Conservation (phyloP, 371 early-diverging fungal genomes). For the Mortierella sp. region DNA sequence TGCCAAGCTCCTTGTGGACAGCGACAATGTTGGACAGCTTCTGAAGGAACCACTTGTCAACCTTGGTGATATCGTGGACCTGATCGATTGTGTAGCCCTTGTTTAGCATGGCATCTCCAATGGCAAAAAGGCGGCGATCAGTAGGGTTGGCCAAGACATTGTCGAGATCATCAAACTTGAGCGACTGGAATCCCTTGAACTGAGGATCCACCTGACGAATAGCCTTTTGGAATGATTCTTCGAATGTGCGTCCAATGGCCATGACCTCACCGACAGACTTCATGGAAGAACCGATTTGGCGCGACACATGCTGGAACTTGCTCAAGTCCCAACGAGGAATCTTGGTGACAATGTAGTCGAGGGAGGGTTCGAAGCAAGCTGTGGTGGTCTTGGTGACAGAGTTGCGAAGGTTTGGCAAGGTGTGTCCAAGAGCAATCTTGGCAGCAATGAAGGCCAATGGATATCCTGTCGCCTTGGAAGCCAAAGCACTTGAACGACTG, state of each 20-base stretch:
- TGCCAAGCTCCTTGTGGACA: constrained; percentile 66
- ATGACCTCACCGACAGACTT: constrained; percentile 97
- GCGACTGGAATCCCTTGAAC: constrained; percentile 74
- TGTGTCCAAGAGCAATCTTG: constrained; percentile 88
- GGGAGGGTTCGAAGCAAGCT: constrained; percentile 95
- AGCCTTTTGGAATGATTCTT: constrained; percentile 94
- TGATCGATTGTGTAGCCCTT: constrained; percentile 84
- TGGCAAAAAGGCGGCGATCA: constrained; percentile 90
- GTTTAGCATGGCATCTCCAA: constrained; percentile 90
- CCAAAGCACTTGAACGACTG: constrained; percentile 86
- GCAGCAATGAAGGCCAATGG: constrained; percentile 96
- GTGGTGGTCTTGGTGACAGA: constrained; percentile 91
- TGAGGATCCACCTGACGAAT: constrained; percentile 79
- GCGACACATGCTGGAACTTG: constrained; percentile 90
- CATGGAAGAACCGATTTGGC: constrained; percentile 87
- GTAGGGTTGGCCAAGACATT: constrained; percentile 80
- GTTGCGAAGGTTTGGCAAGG: constrained; percentile 88
- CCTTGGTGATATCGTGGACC: constrained; percentile 88
- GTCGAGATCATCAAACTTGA: constrained; percentile 73
- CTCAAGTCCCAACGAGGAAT: constrained; percentile 96
- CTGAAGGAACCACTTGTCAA: constrained; percentile 96
- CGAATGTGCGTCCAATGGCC: constrained; percentile 97
- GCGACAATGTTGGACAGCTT: constrained; percentile 88
- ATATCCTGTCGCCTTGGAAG: constrained; percentile 96
- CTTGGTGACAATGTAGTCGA: constrained; percentile 95